Percentiles rank a stretch among this genome's conserved stretches.
These are phyloP conservation scores for Kodamaea plutei DNA, from an alignment of 1,139 yeast species.

Conservation along the genomic window DNA sequence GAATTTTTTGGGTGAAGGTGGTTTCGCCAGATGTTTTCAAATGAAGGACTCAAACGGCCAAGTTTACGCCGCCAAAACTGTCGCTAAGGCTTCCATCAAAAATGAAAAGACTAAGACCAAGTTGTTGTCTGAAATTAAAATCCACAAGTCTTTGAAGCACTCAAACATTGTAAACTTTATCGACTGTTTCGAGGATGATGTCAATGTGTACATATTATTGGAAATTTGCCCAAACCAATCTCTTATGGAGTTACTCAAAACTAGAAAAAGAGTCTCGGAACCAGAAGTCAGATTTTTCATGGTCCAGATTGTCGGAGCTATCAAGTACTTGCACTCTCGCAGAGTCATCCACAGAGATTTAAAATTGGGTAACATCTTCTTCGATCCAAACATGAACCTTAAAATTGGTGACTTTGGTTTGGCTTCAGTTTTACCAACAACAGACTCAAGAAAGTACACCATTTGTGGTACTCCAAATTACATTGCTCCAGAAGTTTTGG, in stretches of 20 bases:
- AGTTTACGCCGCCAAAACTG: slow-evolving; percentile 94
- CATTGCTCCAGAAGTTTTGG: slow-evolving; percentile 94
- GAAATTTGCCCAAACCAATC: slow-evolving; percentile 95
- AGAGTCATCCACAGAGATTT: slow-evolving; percentile 95
- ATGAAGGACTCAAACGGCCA: slow-evolving; percentile 87
- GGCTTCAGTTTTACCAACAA: slow-evolving; percentile 76
- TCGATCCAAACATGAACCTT: slow-evolving; percentile 87
- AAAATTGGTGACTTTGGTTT: slow-evolving; percentile 96
- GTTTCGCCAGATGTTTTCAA: slow-evolving; percentile 97
- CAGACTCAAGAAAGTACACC: slow-evolving; percentile 75
- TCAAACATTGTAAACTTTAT: slow-evolving; percentile 86
- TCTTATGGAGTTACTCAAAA: slow-evolving; percentile 84
- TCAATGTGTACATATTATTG: slow-evolving; percentile 84
- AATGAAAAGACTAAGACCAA: slow-evolving; percentile 90
- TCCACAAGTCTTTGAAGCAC: slow-evolving; percentile 87
- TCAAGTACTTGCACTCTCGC: slow-evolving; percentile 85
- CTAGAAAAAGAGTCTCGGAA: slow-evolving; percentile 78
- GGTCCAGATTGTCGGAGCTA: slow-evolving; percentile 92
- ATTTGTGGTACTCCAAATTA: slow-evolving; percentile 98
- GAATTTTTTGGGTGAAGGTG: slow-evolving; percentile 92
- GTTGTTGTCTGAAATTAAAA: slow-evolving; percentile 86
- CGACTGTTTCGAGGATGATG: slow-evolving; percentile 94
- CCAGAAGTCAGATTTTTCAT: slow-evolving; percentile 89
- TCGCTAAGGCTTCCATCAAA: slow-evolving; percentile 90
- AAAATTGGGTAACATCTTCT: slow-evolving; percentile 89